These are phyloP conservation scores for Colletotrichum lini DNA, from an alignment of 2,329 filamentous ascomycete genomes.

Conservation along the genomic window DNA sequence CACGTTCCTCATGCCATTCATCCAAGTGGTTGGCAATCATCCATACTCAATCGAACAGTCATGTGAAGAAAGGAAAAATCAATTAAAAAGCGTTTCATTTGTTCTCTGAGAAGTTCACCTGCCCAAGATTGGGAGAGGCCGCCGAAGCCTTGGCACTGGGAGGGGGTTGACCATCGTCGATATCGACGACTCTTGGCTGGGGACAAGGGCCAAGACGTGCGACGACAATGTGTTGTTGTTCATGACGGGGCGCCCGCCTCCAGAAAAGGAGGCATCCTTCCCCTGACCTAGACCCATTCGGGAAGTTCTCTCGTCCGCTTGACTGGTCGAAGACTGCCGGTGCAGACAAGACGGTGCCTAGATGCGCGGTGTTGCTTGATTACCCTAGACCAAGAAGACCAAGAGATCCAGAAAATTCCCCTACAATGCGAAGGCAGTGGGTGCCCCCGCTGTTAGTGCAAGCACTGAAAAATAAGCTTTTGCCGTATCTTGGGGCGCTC, in stretches of 20 bases:
- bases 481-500: neutral
- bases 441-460: neutral
- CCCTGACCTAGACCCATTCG: neutral
- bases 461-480: constrained; percentile 15
- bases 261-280: neutral
- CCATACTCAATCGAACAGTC: neutral
- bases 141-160: neutral
- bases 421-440: neutral
- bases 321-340: neutral
- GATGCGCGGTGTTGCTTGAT: constrained; percentile 2
- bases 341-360: neutral
- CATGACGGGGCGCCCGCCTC: neutral
- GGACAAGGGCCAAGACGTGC: neutral
- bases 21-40: neutral
- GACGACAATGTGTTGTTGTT: neutral
- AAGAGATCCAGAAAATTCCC: neutral
- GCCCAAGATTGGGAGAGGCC: neutral
- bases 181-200: neutral
- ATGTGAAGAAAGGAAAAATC: no score
- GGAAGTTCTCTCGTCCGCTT: neutral
- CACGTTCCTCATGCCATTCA: neutral
- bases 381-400: neutral
- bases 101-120: no score
- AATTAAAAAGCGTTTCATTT: neutral
- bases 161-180: neutral